Percentiles rank a stretch among this genome's conserved stretches.
Conservation (phyloP, 192 early-diverging fungal species). For the Allomyces javanicus region DNA sequence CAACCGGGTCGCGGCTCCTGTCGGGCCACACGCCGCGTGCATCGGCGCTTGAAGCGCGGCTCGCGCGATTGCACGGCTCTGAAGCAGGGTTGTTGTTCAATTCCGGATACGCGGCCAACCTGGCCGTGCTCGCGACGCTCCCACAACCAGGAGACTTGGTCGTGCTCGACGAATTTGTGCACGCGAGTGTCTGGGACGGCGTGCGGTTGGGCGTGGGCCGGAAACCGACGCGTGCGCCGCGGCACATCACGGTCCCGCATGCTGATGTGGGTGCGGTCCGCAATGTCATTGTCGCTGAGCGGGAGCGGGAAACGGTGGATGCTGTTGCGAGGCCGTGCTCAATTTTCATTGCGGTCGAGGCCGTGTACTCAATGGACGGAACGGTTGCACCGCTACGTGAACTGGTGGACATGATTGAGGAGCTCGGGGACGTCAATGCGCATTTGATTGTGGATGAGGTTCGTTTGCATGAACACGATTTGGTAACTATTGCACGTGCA, state of each 20-base stretch:
- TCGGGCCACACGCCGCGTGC: slow-evolving; percentile 18
- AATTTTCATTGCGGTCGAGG: slow-evolving; percentile 23
- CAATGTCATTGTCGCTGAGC: too few species aligned
- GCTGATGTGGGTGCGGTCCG: too few species aligned
- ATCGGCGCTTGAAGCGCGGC: slow-evolving; percentile 15
- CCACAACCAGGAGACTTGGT: slow-evolving; percentile 14
- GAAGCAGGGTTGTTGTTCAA: slow-evolving; percentile 26
- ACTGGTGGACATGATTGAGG: slow-evolving; percentile 7
- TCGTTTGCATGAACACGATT: too few species aligned
- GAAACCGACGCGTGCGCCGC: too few species aligned
- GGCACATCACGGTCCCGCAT: too few species aligned
- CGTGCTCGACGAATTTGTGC: slow-evolving; percentile 23
- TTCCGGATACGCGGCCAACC: slow-evolving; percentile 39
- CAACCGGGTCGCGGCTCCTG: slow-evolving; percentile 31
- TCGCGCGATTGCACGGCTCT: slow-evolving; percentile 11
- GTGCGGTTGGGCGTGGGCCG: slow-evolving; percentile 8
- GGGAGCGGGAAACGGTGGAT: neutral
- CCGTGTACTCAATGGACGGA: slow-evolving; percentile 35
- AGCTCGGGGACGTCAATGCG: too few species aligned
- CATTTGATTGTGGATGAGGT: too few species aligned
- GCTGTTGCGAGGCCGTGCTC: neutral
- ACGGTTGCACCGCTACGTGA: slow-evolving; percentile 17
- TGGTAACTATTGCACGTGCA: too few species aligned
- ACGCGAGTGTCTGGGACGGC: slow-evolving; percentile 34
- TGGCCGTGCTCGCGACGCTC: slow-evolving; percentile 16